A percentile compares a stretch with the other conserved stretches of the same genome.
These are phyloP conservation scores for Chalaropsis ovoidea DNA, from an alignment of 2,329 filamentous ascomycete genomes.

Conservation along the genomic window DNA sequence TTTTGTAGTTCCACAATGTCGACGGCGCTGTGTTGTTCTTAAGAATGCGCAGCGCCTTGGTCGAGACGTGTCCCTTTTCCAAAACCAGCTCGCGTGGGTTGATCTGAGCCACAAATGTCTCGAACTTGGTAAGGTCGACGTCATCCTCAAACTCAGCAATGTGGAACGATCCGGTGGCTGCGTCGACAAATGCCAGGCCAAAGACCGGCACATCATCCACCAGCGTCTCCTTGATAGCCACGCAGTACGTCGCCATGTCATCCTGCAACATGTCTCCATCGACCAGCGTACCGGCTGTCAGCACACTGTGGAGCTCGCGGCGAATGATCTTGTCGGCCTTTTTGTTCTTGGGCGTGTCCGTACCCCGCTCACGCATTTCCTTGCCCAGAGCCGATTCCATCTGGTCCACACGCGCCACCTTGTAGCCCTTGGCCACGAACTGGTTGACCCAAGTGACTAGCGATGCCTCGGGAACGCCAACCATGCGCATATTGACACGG, in stretches of 20 bases:
- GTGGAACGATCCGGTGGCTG: constrained; percentile 89
- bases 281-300: constrained; percentile 86
- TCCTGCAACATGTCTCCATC: constrained; percentile 95
- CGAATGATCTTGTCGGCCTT: constrained; percentile 90
- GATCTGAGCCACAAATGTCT: constrained; percentile 90
- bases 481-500: constrained; percentile 99
- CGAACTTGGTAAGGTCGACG: constrained; percentile 86
- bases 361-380: constrained; percentile 92
- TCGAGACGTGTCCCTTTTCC: constrained; percentile 76
- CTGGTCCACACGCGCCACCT: constrained; percentile 92
- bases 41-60: constrained; percentile 81
- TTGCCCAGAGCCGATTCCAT: constrained; percentile 93
- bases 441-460: constrained; percentile 97
- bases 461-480: constrained; percentile 89
- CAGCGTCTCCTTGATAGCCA: constrained; percentile 78
- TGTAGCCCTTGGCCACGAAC: constrained; percentile 95
- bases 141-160: constrained; percentile 90
- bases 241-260: constrained; percentile 94
- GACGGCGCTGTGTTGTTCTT: constrained; percentile 92
- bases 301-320: constrained; percentile 77
- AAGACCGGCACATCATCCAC: constrained; percentile 69
- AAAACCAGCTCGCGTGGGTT: constrained; percentile 78
- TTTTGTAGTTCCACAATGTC: constrained; percentile 91
- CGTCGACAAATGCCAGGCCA: constrained; percentile 88
- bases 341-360: constrained; percentile 45